Evolutionary conservation across 75 land plant species (phyloP).

Genomic region (Chamaecyparis obtusa): DNA sequence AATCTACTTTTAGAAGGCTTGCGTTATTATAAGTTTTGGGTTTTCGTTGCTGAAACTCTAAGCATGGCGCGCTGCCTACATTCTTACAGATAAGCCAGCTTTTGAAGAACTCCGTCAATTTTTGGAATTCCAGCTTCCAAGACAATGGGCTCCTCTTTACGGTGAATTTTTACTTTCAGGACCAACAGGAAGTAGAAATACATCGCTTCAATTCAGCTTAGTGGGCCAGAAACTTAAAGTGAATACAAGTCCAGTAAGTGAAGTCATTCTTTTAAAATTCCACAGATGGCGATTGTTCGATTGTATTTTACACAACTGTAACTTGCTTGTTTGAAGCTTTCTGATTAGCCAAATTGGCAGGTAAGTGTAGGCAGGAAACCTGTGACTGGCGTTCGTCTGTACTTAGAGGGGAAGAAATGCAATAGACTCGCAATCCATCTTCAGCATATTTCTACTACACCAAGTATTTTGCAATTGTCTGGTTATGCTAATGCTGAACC

Average conservation of each 20-base stretch:
- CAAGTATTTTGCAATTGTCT: no score
- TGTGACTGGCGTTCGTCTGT: no score
- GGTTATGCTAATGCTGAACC: no score
- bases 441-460: no score
- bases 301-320: neutral
- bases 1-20: neutral
- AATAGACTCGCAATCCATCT: no score
- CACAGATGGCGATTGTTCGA: neutral
- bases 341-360: no score
- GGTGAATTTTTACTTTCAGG: slow-evolving; percentile 62
- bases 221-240: slow-evolving; percentile 79
- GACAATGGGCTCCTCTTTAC: slow-evolving; percentile 84
- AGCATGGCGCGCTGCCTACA: slow-evolving; percentile 2
- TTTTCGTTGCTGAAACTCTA: slow-evolving; percentile 5
- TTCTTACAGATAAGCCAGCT: slow-evolving; percentile 74
- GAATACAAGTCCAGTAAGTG: slow-evolving; percentile 55
- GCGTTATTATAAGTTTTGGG: neutral
- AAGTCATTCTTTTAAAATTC: neutral
- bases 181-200: slow-evolving; percentile 40
- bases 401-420: no score
- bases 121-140: slow-evolving; percentile 81
- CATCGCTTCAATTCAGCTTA: slow-evolving; percentile 63
- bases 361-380: no score
- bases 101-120: slow-evolving; percentile 87
- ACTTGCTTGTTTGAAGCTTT: no score